Percentiles rank a stretch among this genome's conserved stretches.
Conservation (phyloP, 441 rosid species). For the Theobroma grandiflorum region DNA sequence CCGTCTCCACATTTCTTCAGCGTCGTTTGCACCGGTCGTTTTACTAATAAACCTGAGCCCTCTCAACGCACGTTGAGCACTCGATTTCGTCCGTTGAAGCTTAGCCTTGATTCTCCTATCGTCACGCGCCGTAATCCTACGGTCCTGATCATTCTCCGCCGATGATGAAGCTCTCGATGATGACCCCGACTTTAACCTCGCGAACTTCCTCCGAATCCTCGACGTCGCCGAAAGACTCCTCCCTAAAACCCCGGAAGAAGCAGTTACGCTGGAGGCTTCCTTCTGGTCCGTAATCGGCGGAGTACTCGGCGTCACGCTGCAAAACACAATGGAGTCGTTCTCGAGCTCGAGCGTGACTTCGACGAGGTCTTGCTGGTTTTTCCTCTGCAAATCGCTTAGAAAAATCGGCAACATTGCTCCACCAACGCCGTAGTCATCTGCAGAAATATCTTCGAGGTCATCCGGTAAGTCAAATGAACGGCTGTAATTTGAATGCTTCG, state of each 20-base stretch:
- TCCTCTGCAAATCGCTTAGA: slow-evolving; percentile 63
- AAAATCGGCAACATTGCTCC: slow-evolving; percentile 92
- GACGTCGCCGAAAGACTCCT: slow-evolving; percentile 71
- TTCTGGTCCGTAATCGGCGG: slow-evolving; percentile 13
- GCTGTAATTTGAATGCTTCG: slow-evolving; percentile 59
- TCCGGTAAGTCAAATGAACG: slow-evolving; percentile 58
- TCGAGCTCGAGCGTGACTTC: slow-evolving; percentile 86
- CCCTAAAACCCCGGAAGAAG: slow-evolving; percentile 25
- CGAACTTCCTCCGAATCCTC: slow-evolving; percentile 64
- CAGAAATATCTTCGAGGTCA: slow-evolving; percentile 33
- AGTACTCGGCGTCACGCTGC: slow-evolving; percentile 65
- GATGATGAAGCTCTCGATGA: slow-evolving; percentile 45
- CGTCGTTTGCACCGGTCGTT: slow-evolving; percentile 52
- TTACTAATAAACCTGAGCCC: slow-evolving; percentile 82
- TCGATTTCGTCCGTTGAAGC: slow-evolving; percentile 69
- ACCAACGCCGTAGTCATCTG: slow-evolving; percentile 45
- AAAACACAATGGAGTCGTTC: slow-evolving; percentile 65
- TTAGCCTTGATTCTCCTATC: slow-evolving; percentile 65
- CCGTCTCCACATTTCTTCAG: slow-evolving; percentile 71
- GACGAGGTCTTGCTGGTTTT: slow-evolving; percentile 61
- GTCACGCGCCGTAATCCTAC: slow-evolving; percentile 49
- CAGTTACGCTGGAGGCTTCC: slow-evolving; percentile 25
- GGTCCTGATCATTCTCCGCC: slow-evolving; percentile 50
- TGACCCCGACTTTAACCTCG: slow-evolving; percentile 66
- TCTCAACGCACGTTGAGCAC: slow-evolving; percentile 79